These are phyloP conservation scores for Stygiomarasmius scandens DNA, from an alignment of 1,284 basidiomycete species.

Conservation along the genomic window DNA sequence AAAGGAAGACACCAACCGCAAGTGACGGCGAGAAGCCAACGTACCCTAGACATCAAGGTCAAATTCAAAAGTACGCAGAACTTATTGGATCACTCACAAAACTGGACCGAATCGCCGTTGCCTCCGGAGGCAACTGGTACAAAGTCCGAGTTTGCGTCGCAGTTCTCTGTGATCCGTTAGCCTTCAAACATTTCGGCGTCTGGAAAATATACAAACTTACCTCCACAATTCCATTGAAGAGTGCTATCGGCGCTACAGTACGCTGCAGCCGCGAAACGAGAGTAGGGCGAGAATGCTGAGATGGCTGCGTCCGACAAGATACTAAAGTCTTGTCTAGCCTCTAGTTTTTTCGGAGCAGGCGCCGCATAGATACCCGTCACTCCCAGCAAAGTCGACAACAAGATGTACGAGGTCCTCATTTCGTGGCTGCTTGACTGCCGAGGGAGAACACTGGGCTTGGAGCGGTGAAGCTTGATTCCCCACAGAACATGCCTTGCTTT, in stretches of 20 bases:
- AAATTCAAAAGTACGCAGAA: conserved; percentile 40
- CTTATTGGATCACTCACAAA: conserved; percentile 20
- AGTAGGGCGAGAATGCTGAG: conserved; percentile 39
- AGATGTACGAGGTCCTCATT: no score
- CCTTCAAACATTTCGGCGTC: background rate
- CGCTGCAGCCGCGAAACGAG: conserved; percentile 37
- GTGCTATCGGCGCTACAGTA: conserved; percentile 37
- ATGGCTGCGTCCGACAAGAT: no score
- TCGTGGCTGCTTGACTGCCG: no score
- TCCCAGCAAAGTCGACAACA: no score
- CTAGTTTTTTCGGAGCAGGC: no score
- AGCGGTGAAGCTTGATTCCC: no score
- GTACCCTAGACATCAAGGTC: conserved; percentile 22
- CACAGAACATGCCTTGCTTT: no score
- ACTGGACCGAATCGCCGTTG: conserved; percentile 39
- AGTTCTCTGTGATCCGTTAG: conserved; percentile 21
- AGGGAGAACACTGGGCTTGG: no score
- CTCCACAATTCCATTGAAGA: conserved; percentile 32
- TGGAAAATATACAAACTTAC: conserved; percentile 11
- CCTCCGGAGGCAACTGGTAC: conserved; percentile 43
- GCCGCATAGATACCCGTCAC: no score
- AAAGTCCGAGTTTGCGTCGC: conserved; percentile 39
- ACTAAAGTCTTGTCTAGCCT: no score
- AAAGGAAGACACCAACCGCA: background rate
- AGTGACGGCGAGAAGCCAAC: background rate